Evolutionary conservation across 257 asterid species (phyloP), one percentile per base, ranked within the genome.

Genomic region (Rauvolfia tetraphylla): DNA sequence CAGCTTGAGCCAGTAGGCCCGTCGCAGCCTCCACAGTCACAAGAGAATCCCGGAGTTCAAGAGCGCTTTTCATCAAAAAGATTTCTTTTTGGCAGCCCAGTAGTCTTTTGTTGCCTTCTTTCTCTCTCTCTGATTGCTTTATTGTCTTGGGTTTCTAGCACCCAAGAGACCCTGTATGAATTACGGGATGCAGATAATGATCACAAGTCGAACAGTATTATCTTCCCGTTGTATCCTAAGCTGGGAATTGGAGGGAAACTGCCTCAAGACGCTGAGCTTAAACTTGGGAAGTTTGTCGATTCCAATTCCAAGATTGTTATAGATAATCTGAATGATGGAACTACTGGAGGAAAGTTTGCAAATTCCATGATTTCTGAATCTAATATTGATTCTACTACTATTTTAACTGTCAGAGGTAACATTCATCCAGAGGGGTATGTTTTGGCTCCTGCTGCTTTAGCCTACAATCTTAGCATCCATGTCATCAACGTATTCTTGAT

Each of bases 401-500:
- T 87, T 78, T 79, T 87, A 57, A 92, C 94, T 38, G 85, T 87
- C 46, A 81, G 61, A 38, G 94, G 96, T 41, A 86, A 83, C 72
- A 76, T 90, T 78, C 79, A 78, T 80, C 90, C 90, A 18, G 89
- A 89, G 36, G 96, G 96, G 96, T 90, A 86, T 42, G 85, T 80
- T 66, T 61, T 56, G 11, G 49, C 3, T 65, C 66, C 65, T 63
- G 46, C 38, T 48, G 46, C 48, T 61, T 61, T 5, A 20, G 14
- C 15, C 23, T 15, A 13, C 17, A 53, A 53, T 5, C 31, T 58
- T 58, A 58, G 9, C 22, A 14, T 33, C 23, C 23, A 31, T 62
- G 42, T 62, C 12, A 17, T 62, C 12, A 5, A 15, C 4, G 22
- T 12, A 11, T 61, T 61, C 41, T 10, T 31, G 23, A 62, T 31